These are phyloP conservation scores for Podosphaera fusca DNA, from an alignment of 2,329 filamentous ascomycete genomes.

Conservation along the genomic window DNA sequence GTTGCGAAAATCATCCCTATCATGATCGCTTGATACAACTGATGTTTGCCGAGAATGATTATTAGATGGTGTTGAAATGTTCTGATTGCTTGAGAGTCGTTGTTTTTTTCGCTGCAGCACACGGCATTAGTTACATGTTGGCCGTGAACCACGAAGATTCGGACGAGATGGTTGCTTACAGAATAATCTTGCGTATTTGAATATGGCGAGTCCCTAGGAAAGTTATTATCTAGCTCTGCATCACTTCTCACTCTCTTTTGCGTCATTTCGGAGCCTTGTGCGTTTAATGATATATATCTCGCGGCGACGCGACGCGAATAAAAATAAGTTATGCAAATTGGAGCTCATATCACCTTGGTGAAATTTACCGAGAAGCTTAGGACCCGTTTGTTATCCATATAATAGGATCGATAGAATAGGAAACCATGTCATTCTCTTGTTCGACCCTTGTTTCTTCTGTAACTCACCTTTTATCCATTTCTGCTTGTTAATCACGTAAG, in stretches of 20 bases:
- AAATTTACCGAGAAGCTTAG: background rate
- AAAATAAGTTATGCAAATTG: background rate
- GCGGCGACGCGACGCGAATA: background rate
- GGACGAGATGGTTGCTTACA: background rate
- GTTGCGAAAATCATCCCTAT: constrained; percentile 11
- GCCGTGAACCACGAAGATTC: background rate
- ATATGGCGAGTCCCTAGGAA: background rate
- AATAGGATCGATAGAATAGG: too few relatives aligned
- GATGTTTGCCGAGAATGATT: constrained; percentile 4
- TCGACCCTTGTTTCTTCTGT: too few relatives aligned
- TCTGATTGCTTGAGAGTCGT: constrained; percentile 14
- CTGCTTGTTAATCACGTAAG: too few relatives aligned
- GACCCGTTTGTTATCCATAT: background rate
- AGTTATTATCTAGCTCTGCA: background rate
- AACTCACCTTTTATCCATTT: too few relatives aligned
- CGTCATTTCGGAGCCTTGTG: background rate
- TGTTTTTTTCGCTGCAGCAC: constrained; percentile 20
- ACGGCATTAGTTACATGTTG: background rate
- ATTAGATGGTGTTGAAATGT: constrained; percentile 5
- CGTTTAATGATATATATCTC: background rate
- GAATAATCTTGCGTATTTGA: background rate
- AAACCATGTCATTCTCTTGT: too few relatives aligned
- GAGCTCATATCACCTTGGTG: background rate
- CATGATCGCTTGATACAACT: constrained; percentile 9
- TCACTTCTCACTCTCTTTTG: background rate